Evolutionary conservation across 257 asterid species (phyloP).

Genomic region (Haberlea rhodopensis): DNA sequence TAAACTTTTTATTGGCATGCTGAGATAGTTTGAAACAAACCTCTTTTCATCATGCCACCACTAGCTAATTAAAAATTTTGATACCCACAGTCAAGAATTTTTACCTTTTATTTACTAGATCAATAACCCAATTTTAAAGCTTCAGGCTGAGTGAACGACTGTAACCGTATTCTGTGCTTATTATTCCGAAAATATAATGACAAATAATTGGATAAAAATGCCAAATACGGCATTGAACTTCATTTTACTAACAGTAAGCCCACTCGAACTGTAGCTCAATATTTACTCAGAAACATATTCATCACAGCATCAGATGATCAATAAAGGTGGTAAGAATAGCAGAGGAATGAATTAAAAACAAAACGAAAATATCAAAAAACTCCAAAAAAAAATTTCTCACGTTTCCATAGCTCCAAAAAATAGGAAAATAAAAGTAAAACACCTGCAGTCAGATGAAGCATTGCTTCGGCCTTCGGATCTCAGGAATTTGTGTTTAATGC

Average conservation of each 20-base stretch:
- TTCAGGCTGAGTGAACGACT: background rate
- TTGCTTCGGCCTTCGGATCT: background rate
- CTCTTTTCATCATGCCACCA: slow-evolving; percentile 11
- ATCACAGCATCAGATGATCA: too few species aligned
- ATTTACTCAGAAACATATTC: background rate
- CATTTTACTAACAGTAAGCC: background rate
- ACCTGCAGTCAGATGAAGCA: background rate
- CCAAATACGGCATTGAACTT: background rate
- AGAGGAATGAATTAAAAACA: too few species aligned
- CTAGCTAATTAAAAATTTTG: background rate
- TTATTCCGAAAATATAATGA: too few species aligned
- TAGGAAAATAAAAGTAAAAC: too few species aligned
- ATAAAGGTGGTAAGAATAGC: too few species aligned
- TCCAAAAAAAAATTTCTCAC: too few species aligned
- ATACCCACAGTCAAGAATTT: background rate
- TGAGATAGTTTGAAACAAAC: background rate
- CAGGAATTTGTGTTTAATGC: slow-evolving; percentile 74
- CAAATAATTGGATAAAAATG: too few species aligned
- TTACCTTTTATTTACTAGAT: background rate
- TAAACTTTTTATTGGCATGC: background rate
- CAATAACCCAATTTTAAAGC: background rate
- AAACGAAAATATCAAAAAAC: too few species aligned
- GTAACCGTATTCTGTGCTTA: too few species aligned
- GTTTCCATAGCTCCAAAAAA: too few species aligned
- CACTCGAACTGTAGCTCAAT: background rate